Evolutionary conservation across 768 basidiomycete genomes (phyloP), one percentile per base, ranked within the genome.

Genomic region (Phylloporus sp.): DNA sequence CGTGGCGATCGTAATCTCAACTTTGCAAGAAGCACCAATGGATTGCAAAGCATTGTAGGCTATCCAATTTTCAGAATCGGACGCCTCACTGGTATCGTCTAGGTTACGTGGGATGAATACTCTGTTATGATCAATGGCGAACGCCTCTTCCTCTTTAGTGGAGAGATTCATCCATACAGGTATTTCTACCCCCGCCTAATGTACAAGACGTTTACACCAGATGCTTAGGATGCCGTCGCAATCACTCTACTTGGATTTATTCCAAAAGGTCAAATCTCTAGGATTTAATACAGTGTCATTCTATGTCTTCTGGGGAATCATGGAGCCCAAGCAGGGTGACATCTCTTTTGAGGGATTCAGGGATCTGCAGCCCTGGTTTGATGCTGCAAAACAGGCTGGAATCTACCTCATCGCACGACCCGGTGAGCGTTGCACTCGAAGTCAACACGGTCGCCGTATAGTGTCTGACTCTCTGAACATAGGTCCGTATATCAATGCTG

Each of bases 91-190:
- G n/a, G n/a, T n/a, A n/a, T 48, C 9, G 10, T 32, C 31, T 42
- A 62, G 62, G 77, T 81, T 15, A 74, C 75, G 3, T 84, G 81
- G 81, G 82, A 84, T 57, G 61, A 74, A 37, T 72, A 78, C 46
- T 81, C 80, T 1, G 65, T 83, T 7, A 80, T 70, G 57, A 76
- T 84, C 37, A 67, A 74, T 1, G 79, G 78, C 6, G 77, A 81
- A 52, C 70, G 80, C 7, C 54, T 75, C 20, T 81, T 81, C 63
- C 70, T 82, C 35, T 72, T 79, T 31, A 77, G 77, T 9, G 82
- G 81, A 22, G 82, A 84, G 58, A 67, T 81, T 44, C 81, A 84
- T 55, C 75, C 82, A 14, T 82, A 78, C 74, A 69, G 81, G 52
- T 59, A 50, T 23, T 34, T 27, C 13, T 20, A 9, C 28, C 14